phyloP scores from a whole-genome alignment of 805 yeast species.

The Saccharomycopsis olivae region DNA sequence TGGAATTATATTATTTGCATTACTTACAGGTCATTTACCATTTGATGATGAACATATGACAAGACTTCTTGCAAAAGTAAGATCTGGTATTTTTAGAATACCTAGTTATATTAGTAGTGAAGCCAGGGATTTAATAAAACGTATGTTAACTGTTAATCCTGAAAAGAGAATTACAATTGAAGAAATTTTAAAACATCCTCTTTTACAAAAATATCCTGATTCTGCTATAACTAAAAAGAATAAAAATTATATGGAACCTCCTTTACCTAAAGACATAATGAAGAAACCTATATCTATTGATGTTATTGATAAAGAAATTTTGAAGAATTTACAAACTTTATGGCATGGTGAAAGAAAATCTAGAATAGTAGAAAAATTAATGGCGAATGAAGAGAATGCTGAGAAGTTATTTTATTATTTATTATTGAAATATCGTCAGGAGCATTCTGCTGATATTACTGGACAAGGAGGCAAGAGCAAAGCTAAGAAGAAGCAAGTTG shows the following conservation, averaged over 20 bases:
- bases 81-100: constrained; percentile 77
- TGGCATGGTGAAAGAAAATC: constrained; percentile 68
- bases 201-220: constrained; percentile 57
- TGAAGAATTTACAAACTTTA: constrained; percentile 64
- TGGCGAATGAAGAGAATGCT: constrained; percentile 48
- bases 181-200: constrained; percentile 71
- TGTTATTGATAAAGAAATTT: constrained; percentile 64
- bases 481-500: constrained; percentile 19
- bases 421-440: constrained; percentile 61
- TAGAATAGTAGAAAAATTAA: constrained; percentile 40
- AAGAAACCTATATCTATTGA: constrained; percentile 22
- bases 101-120: constrained; percentile 71
- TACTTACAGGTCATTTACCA: constrained; percentile 90
- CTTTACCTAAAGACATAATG: constrained; percentile 26
- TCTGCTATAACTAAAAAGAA: constrained; percentile 21
- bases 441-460: constrained; percentile 32
- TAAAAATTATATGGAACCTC: constrained; percentile 30
- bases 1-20: constrained; percentile 89
- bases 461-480: constrained; percentile 12
- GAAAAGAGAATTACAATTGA: constrained; percentile 65
- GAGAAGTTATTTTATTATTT: constrained; percentile 78
- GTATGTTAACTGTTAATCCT: constrained; percentile 80
- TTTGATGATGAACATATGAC: constrained; percentile 95
- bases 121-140: constrained; percentile 75
- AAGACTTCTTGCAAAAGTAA: constrained; percentile 78